Conservation (phyloP, 2,329 filamentous ascomycete genomes). For the Ceratocystis harringtonii region DNA sequence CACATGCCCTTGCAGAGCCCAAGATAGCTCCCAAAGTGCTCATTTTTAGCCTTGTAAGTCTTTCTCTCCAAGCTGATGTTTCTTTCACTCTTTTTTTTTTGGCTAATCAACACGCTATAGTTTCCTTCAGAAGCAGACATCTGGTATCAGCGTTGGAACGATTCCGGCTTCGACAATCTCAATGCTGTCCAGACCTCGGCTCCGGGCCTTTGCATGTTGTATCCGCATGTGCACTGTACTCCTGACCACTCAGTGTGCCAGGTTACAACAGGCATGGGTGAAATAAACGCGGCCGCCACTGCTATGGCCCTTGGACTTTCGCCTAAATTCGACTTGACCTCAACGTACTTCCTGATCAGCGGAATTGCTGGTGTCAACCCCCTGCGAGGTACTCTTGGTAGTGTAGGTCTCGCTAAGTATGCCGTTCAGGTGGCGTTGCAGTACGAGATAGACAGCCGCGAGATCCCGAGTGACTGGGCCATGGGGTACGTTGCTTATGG, state of each 20-base stretch:
- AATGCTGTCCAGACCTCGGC: conserved; percentile 41
- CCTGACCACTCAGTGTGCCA: conserved; percentile 48
- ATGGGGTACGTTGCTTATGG: conserved; percentile 58
- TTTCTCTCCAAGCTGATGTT: not conserved
- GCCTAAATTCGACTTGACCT: conserved; percentile 44
- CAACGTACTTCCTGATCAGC: conserved; percentile 55
- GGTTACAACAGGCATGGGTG: conserved; percentile 49
- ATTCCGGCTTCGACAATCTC: conserved; percentile 37
- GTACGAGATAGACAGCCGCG: conserved; percentile 58
- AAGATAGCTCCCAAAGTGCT: conserved; percentile 43
- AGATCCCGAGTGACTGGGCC: conserved; percentile 47
- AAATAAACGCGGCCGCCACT: conserved; percentile 60
- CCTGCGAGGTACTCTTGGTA: conserved; percentile 47
- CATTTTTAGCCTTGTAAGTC: conserved; percentile 45
- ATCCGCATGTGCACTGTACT: conserved; percentile 50
- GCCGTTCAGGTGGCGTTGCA: conserved; percentile 61
- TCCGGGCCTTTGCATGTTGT: conserved; percentile 50
- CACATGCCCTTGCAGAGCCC: not conserved
- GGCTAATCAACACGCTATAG: conserved; percentile 25
- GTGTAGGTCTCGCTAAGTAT: conserved; percentile 53
- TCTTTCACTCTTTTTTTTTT: not conserved
- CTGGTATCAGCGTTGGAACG: conserved; percentile 42
- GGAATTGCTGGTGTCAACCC: conserved; percentile 66
- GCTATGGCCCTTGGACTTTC: conserved; percentile 50
- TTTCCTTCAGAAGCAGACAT: conserved; percentile 45